Evolutionary conservation across 192 early-diverging fungal species (phyloP).

Genomic region (Chytriomyces sp.): DNA sequence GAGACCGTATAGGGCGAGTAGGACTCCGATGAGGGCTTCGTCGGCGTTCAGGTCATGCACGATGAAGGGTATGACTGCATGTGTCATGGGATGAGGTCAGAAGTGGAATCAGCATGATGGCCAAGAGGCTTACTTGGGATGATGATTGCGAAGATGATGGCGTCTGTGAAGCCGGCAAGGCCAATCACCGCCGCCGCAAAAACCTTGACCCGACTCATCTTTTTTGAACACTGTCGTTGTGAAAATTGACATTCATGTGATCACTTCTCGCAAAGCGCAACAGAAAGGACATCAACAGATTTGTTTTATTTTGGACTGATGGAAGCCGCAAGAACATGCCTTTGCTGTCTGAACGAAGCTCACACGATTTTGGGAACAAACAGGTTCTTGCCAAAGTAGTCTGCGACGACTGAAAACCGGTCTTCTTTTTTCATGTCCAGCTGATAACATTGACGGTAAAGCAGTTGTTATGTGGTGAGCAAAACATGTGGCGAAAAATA

Average conservation of each 20-base stretch:
- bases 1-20: constrained; percentile 9
- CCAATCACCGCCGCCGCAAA: not conserved
- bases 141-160: constrained; percentile 10
- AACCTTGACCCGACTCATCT: not conserved
- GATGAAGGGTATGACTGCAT: not conserved
- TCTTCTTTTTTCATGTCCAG: constrained; percentile 75
- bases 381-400: constrained; percentile 90
- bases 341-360: not conserved
- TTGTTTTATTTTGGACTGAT: too few relatives aligned
- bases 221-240: not conserved
- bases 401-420: constrained; percentile 85
- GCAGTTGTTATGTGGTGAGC: not conserved
- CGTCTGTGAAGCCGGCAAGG: constrained; percentile 4
- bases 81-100: not conserved
- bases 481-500: not conserved
- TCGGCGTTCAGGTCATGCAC: not conserved
- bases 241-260: too few relatives aligned
- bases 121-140: constrained; percentile 12
- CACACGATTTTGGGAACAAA: constrained; percentile 42
- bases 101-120: not conserved
- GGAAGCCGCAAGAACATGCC: not conserved
- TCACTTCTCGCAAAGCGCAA: too few relatives aligned
- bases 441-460: constrained; percentile 38
- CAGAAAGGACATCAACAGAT: too few relatives aligned
- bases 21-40: constrained; percentile 8